A percentile compares a stretch with the other conserved stretches of the same genome.
These are phyloP conservation scores for Catenaria anguillulae DNA, from an alignment of 371 early-diverging fungal genomes.

Conservation along the genomic window DNA sequence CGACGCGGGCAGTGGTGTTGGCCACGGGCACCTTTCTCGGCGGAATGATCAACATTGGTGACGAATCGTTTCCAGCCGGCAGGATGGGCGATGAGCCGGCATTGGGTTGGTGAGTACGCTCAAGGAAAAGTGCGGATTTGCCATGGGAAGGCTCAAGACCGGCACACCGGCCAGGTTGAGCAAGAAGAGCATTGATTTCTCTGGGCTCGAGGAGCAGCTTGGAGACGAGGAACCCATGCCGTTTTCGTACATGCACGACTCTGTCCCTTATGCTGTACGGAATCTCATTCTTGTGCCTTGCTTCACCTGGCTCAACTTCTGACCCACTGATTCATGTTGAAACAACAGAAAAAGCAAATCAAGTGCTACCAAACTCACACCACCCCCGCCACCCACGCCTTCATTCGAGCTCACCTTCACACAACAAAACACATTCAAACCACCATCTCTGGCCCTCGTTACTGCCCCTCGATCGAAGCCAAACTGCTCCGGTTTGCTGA, in stretches of 20 bases:
- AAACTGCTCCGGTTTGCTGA: conserved; percentile 59
- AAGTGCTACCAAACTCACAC: conserved; percentile 64
- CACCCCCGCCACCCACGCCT: conserved; percentile 45
- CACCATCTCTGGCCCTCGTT: conserved; percentile 70
- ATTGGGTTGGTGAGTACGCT: conserved; percentile 58
- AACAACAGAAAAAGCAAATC: conserved; percentile 39
- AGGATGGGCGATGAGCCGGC: conserved; percentile 57
- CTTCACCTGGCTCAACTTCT: too few relatives aligned
- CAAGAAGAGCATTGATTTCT: conserved; percentile 56
- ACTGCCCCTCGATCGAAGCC: conserved; percentile 71
- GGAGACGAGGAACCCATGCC: conserved; percentile 62
- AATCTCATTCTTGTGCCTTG: background rate
- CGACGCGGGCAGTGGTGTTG: conserved; percentile 56
- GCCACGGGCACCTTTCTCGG: conserved; percentile 75
- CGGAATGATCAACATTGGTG: conserved; percentile 66
- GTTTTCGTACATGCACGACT: conserved; percentile 55
- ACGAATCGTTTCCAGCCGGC: conserved; percentile 60
- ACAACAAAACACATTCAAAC: conserved; percentile 68
- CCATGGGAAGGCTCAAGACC: conserved; percentile 60
- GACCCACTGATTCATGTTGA: too few relatives aligned
- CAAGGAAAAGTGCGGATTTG: conserved; percentile 47
- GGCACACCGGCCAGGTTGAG: conserved; percentile 68
- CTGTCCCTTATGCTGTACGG: conserved; percentile 40
- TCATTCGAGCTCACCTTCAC: conserved; percentile 55
- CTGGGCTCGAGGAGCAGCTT: conserved; percentile 41